Base-by-base conservation (phyloP, 306 rosid species). In the Acmispon strigosus region DNA sequence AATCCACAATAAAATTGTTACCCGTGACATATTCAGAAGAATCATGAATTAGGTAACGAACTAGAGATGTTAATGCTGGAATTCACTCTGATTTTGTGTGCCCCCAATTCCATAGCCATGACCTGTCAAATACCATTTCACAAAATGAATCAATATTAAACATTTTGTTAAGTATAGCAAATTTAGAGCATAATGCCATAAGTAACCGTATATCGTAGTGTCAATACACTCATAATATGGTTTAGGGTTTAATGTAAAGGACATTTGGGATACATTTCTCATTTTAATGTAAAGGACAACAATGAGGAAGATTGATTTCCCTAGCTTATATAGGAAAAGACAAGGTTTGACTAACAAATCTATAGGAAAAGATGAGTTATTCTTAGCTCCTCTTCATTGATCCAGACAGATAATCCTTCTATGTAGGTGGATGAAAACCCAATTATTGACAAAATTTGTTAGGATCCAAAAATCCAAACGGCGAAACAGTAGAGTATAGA, bases 51-150 rank as follows among this genome's bases (percentile, higher is more conserved):
- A 92, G 73, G 80, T 90, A 92, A 16, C 96, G 96, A 22, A 79
- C 77, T 7, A 88, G 80, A n/a, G 98, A 86, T 48, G 96, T 92
- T 74, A 92, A 78, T 10, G 91, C 96, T 85, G 8, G 87, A 80
- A 53, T 92, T 92, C 71, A 88, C 92, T 82, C 91, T 92, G 57
- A 92, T 83, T 45, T 83, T 84, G 80, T 90, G 51, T 5, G 1
- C 74, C 15, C 98, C 96, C 72, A 92, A 72, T 79, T 90, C 96
- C 74, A 90, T 0, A 17, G 96, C 92, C 98, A 90, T 85, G 53
- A 82, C 87, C 98, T 92, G 83, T 66, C 42, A 27, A 27, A 27
- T 27, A 27, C 32, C 32, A 27, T 27, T 27, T 27, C 32, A 27
- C 32, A 79, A 52, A 73, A 61, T 49, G 17, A 19, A 39, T 51